Base-by-base conservation (phyloP, 2,329 filamentous ascomycete genomes). In the Exutisphaerella laricina region DNA sequence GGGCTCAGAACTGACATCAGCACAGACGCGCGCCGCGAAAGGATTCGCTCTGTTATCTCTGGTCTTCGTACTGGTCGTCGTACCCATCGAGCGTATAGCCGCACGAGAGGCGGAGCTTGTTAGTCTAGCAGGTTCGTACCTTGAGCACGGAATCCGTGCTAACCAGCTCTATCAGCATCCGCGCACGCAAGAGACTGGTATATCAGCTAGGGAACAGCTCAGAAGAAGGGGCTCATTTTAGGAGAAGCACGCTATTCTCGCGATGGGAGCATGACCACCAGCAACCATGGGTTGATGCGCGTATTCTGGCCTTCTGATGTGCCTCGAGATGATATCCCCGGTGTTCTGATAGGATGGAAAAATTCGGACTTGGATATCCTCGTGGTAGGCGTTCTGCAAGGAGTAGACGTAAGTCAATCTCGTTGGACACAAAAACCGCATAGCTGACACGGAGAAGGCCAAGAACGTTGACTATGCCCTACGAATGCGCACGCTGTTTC, bases 251-350 rank as follows among this genome's bases (percentile, higher is more conserved):
- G 30, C 16, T 38, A 45, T 42, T 48, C 44, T 40, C 55, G 71
- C 58, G 57, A 75, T 79, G 75, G 69, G 72, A 79, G 73, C 65
- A 82, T 82, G 78, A 72, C 78, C 66, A 70, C 72, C 68, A 71
- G 70, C 58, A 77, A 92, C 86, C 56, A 64, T 64, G 89, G 86
- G 61, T 75, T 97, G 73, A 88, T 97, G 82, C 88, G 92, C 73
- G 82, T 98, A 71, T 97, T 98, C 72, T 98, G 92, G 92, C 94
- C 92, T 59, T 85, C 85, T 60, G 89, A 75, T 69, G 80, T 87
- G 60, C 75, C 78, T 41, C 77, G 74, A 65, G 85, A 82, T 42
- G 78, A 80, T 55, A 74, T 78, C 44, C 79, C 87, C 30, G 92
- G 90, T 32, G 85, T 96, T 48, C 80, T 98, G 52, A 85, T 98